Evolutionary conservation across 2,329 filamentous ascomycete genomes (phyloP), one percentile per base, ranked within the genome.

Genomic region (Paecilomyces dactylethromorphus): DNA sequence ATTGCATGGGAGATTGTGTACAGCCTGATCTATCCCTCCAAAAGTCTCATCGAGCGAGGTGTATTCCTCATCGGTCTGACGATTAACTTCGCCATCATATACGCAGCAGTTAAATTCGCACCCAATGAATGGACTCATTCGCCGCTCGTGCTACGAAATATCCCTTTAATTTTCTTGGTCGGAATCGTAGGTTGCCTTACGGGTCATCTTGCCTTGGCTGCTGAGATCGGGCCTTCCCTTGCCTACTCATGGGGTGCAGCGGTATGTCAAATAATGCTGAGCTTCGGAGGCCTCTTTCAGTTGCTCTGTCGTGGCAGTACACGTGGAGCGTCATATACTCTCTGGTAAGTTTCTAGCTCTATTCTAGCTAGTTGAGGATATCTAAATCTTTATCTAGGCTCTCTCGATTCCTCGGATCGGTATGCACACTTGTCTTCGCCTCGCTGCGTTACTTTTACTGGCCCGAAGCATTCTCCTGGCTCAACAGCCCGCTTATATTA

Each of bases 41-140:
- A 45, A 5, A 8, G 8, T n/a, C 7, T 45, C 15, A 8, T 45
- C 15, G 39, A 45, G 39, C 15, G 18, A 5, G n/a, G 39, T 6
- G n/a, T 18, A 45, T 45, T 18, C 5, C 4, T 21, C n/a, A n/a
- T 10, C 7, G 39, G 55, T 18, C 24, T 51, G 21, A 15, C 33
- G 29, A 13, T 35, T 15, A 33, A 55, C 21, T 18, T 26, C 15
- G 24, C 18, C 22, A 15, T 50, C 13, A 50, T 32, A 22, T 49
- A 56, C 22, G 39, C 35, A 15, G 55, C 55, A 2, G 12, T 51
- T 11, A 49, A 49, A 15, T 56, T 50, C 24, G 55, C 35, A 11
- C 24, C 55, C 21, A 56, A 56, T 24, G 55, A 56, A 31, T 56
- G 55, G 55, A 22, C 13, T 3, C 55, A 56, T 29, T 24, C 55